Evolutionary conservation across 2,329 filamentous ascomycete genomes (phyloP).

Genomic region (Sarocladiaceae sp.): DNA sequence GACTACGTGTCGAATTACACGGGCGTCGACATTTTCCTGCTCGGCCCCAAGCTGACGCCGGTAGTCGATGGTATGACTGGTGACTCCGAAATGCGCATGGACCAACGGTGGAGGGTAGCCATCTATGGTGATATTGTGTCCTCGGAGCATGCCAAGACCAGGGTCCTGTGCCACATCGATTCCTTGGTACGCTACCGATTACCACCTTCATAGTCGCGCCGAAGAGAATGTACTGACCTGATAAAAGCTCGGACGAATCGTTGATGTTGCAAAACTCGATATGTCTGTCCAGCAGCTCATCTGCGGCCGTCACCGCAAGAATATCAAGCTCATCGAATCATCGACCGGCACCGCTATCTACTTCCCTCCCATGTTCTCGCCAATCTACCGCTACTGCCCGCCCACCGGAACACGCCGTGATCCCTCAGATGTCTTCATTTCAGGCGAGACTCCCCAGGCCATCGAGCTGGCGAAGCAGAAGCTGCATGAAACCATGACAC

Average conservation of each 20-base stretch:
- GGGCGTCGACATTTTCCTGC: slow-evolving; percentile 91
- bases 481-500: slow-evolving; percentile 75
- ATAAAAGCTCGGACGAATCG: slow-evolving; percentile 60
- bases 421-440: slow-evolving; percentile 90
- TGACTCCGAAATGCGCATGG: slow-evolving; percentile 74
- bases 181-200: slow-evolving; percentile 60
- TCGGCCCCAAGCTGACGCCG: slow-evolving; percentile 81
- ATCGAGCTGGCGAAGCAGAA: slow-evolving; percentile 88
- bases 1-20: slow-evolving; percentile 83
- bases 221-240: slow-evolving; percentile 17
- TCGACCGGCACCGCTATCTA: slow-evolving; percentile 95
- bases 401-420: slow-evolving; percentile 74
- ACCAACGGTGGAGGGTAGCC: slow-evolving; percentile 84
- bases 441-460: slow-evolving; percentile 76
- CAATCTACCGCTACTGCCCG: slow-evolving; percentile 84
- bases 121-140: slow-evolving; percentile 96
- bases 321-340: slow-evolving; percentile 96
- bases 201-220: not conserved
- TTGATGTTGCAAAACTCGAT: slow-evolving; percentile 77
- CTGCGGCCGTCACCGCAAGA: slow-evolving; percentile 89
- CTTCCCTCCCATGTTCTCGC: slow-evolving; percentile 90
- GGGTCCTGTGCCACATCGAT: slow-evolving; percentile 95
- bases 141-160: slow-evolving; percentile 92
- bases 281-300: slow-evolving; percentile 84
- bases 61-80: slow-evolving; percentile 70